Evolutionary conservation across 2,329 filamentous ascomycete genomes (phyloP).

Genomic region (Verticillium zaregamsianum): DNA sequence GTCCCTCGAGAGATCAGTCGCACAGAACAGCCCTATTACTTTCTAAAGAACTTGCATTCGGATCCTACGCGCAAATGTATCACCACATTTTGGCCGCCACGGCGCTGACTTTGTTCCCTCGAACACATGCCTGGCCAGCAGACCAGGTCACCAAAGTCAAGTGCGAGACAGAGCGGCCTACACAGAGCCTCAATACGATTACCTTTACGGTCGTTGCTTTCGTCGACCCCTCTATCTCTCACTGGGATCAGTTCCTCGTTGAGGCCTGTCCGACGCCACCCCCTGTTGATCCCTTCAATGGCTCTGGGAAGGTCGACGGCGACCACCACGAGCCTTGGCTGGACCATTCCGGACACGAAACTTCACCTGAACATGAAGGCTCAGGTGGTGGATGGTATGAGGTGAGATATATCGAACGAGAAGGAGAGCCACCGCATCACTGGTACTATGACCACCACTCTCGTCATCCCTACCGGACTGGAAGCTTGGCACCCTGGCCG

Average conservation of each 20-base stretch:
- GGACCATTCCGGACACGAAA: not conserved
- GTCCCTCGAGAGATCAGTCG: too few relatives aligned
- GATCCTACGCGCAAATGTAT: not conserved
- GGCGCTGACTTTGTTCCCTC: not conserved
- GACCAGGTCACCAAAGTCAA: not conserved
- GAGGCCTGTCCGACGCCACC: not conserved
- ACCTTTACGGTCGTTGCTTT: not conserved
- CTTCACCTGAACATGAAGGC: not conserved
- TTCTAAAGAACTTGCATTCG: not conserved
- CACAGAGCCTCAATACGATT: not conserved
- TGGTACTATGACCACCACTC: not conserved
- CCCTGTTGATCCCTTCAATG: not conserved
- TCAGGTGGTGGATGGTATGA: not conserved
- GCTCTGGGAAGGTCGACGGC: not conserved
- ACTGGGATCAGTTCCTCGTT: not conserved
- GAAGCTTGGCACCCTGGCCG: not conserved
- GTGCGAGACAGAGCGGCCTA: not conserved
- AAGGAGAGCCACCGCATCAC: not conserved
- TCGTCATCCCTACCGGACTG: not conserved
- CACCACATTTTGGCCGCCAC: not conserved
- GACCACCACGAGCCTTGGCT: not conserved
- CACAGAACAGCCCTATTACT: too few relatives aligned
- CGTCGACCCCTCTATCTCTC: not conserved
- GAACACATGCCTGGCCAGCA: not conserved
- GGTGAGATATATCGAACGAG: not conserved